Evolutionary conservation across 176 grass and related monocot genomes (phyloP), one percentile per base, ranked within the genome.

Genomic region (Poa annua): DNA sequence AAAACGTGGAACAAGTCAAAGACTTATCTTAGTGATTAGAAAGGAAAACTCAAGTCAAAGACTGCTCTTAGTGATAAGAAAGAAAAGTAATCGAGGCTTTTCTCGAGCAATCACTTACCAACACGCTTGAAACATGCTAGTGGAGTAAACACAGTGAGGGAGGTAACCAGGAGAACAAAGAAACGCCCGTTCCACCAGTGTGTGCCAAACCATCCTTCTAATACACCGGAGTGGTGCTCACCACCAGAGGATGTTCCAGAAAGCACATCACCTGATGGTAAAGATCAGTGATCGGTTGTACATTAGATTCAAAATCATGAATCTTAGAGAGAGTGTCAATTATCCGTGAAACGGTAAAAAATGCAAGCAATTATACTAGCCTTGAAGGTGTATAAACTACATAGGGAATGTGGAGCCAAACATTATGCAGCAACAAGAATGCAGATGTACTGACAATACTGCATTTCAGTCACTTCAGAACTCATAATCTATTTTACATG

Each of bases 141-240:
- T 77, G 96, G 96, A 74, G 86, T 85, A 85, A 95, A 98, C 4
- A 95, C 73, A 60, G 21, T 74, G 61, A 95, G 55, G 42, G 89
- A 87, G 16, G 92, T 91, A 50, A 95, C 24, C 33, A 95, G 76
- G 62, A 98, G 88, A 75, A 95, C 80, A 76, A 92, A 74, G 77
- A 98, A 95, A 17, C 96, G 90, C 15, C 88, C 80, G 57, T 92
- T 98, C 96, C 96, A 98, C 96, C 96, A 98, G 19, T 93, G 88
- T 3, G 75, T 48, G 20, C 96, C 96, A 68, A 98, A 98, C 96
- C 96, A 98, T 49, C 92, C 96, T 93, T 98, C 96, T 52, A 98
- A 57, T 4, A 95, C 89, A 83, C 96, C 96, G 22, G 69, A 98
- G 47, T 98, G 96, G 68, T 95, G 92, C 41, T 86, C 79, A 22